Base-by-base conservation (phyloP, 345 rosid genomes). In the Combretum micranthum region DNA sequence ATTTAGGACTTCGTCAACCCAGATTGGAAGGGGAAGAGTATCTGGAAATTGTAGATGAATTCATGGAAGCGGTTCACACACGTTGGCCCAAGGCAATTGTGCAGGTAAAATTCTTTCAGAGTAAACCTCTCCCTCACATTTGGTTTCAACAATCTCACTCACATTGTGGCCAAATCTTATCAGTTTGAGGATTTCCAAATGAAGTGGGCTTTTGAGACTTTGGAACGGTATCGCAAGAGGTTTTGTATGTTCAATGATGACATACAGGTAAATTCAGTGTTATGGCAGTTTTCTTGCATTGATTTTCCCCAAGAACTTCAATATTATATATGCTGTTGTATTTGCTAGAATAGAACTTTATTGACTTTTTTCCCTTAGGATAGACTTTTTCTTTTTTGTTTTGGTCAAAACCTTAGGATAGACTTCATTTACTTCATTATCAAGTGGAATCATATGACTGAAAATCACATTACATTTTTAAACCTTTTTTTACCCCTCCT, bases 231-330 rank as follows among this genome's bases (percentile, higher is more conserved):
- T 67, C 84, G 91, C 20, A 79, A 75, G 66, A 85, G 67, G 72
- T 89, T 93, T 66, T 89, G 96, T 80, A 89, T 93, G 99, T 93
- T 93, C 76, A 93, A 93, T 68, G 99, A 87, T 78, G 99, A 93
- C 71, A 69, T 93, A 66, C 99, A 93, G 95, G 99, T 87, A 68
- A 54, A 52, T 32, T 32, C 9, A 11, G 9, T 32, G 39, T 32
- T 32, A 32, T 50, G 53, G 56, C 44, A 57, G 64, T 56, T 57
- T 56, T 53, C 57, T 43, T 50, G 19, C 45, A 37, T 53, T 53
- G n/a, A 21, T 69, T 59, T 21, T 32, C 10, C 39, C 39, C 39
- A 32, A 32, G 39, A 32, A 32, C 39, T 32, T 32, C 39, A 32
- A 5, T 7, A 32, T 32, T 32, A 32, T 32, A 32, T 7, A 32